Percentiles rank a stretch among this genome's conserved stretches.
These are phyloP conservation scores for Eruca vesicaria DNA, from an alignment of 441 rosid species.

Conservation along the genomic window DNA sequence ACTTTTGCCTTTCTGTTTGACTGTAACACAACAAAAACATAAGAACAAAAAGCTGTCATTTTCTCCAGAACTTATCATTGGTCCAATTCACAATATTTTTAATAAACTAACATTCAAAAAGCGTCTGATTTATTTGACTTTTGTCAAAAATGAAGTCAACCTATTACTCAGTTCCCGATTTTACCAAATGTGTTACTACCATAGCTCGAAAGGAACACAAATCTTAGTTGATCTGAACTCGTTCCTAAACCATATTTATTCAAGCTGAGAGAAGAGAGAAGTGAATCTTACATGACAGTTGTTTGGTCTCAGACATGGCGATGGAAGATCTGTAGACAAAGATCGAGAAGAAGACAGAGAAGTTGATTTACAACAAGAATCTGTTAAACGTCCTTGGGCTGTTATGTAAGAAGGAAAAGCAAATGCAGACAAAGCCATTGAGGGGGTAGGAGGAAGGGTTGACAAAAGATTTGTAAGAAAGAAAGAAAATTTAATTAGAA, in stretches of 20 bases:
- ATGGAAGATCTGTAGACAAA: constrained; percentile 50
- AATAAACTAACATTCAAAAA: background rate
- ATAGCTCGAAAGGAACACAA: background rate
- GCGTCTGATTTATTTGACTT: constrained; percentile 20
- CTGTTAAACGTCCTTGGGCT: constrained; percentile 35
- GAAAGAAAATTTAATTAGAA: background rate
- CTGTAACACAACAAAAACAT: constrained; percentile 38
- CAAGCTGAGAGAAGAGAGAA: background rate
- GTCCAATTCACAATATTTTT: background rate
- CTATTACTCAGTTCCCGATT: constrained; percentile 18
- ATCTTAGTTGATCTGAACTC: background rate
- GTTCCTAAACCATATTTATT: background rate
- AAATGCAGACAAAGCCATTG: constrained; percentile 73
- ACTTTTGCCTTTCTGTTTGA: constrained; percentile 52
- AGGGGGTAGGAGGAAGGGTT: background rate
- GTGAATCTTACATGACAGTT: constrained; percentile 39
- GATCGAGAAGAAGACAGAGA: constrained; percentile 44
- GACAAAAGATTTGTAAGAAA: constrained; percentile 10
- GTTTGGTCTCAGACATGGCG: constrained; percentile 41
- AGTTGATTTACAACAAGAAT: constrained; percentile 42
- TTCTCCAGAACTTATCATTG: background rate
- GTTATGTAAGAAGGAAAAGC: constrained; percentile 52
- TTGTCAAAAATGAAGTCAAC: constrained; percentile 20
- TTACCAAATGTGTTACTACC: background rate
- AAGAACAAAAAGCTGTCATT: constrained; percentile 20